Percentiles rank a stretch among this genome's conserved stretches.
phyloP scores from a whole-genome alignment of 768 basidiomycete genomes.

The Pleurotus pulmonarius region DNA sequence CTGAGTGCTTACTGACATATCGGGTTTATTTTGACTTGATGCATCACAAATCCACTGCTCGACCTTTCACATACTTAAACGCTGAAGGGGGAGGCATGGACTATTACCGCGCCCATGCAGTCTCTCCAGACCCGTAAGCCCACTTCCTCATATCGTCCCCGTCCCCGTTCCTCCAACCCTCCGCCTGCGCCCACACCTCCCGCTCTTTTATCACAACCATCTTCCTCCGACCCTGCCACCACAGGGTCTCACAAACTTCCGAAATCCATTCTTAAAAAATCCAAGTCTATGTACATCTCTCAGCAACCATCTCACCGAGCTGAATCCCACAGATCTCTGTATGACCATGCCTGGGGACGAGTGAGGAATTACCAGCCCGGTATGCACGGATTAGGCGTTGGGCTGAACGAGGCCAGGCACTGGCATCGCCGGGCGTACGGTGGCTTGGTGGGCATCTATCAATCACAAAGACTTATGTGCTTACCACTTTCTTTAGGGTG shows the following conservation, averaged over 20 bases:
- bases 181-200: neutral
- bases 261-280: constrained; percentile 5
- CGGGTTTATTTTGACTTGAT: neutral
- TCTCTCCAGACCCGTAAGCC: constrained; percentile 54
- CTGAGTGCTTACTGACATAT: constrained; percentile 10
- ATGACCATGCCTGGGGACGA: constrained; percentile 49
- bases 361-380: constrained; percentile 37
- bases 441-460: constrained; percentile 38
- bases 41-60: neutral
- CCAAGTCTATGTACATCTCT: constrained; percentile 12
- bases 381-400: constrained; percentile 39
- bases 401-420: constrained; percentile 55
- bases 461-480: constrained; percentile 2
- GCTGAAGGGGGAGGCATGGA: constrained; percentile 57
- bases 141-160: constrained; percentile 8
- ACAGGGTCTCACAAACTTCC: neutral
- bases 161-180: constrained; percentile 10
- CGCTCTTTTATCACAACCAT: neutral
- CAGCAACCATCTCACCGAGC: constrained; percentile 23
- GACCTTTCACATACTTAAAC: constrained; percentile 5
- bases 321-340: constrained; percentile 49
- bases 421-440: constrained; percentile 70
- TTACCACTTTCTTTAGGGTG: constrained; percentile 34
- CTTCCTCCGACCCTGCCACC: constrained; percentile 23
- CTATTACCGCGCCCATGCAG: constrained; percentile 61